Evolutionary conservation across 208 protist species (phyloP), one percentile per base, ranked within the genome.

Genomic region (Wallacemonas collosoma): DNA sequence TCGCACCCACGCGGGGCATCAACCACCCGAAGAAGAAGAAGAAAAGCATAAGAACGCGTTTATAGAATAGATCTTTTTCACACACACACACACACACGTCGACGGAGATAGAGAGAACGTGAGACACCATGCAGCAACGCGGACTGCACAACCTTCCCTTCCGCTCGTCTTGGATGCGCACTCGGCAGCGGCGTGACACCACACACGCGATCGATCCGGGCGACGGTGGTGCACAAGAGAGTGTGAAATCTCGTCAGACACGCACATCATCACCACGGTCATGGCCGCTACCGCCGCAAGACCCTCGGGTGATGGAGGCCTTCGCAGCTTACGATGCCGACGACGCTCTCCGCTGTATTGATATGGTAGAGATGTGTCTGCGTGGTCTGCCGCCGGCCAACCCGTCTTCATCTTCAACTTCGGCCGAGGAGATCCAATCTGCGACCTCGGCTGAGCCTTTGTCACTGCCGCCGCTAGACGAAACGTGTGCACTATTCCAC

Each of bases 401-500:
- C 3, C 40, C 3, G 4, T 7, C 38, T n/a, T 3, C 7, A 3
- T 44, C 17, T 43, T 1, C 53, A 26, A 0, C 26, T 26, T 26
- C 26, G 26, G 26, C 26, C n/a, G 6, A 8, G 11, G 53, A n/a
- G 6, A 38, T n/a, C 11, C 53, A 15, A 3, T 3, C 56, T 4
- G 56, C 56, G 56, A 7, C 26, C 35, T 38, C 38, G n/a, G 60
- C 43, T 3, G 26, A 26, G 26, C 26, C 26, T 26, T 53, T 50
- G 38, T 8, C 36, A 8, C n/a, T 65, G 36, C 60, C 60, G 9
- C 43, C 60, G 6, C 36, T 65, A 3, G 26, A 51, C 5, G 60
- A 45, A 41, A 65, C 43, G 12, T 65, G 60, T 26, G 60, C 60
- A 41, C 39, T 65, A 9, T 65, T 65, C 40, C 60, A 65, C 41